Base-by-base conservation (phyloP, 257 asterid species). In the Plantago ovata region DNA sequence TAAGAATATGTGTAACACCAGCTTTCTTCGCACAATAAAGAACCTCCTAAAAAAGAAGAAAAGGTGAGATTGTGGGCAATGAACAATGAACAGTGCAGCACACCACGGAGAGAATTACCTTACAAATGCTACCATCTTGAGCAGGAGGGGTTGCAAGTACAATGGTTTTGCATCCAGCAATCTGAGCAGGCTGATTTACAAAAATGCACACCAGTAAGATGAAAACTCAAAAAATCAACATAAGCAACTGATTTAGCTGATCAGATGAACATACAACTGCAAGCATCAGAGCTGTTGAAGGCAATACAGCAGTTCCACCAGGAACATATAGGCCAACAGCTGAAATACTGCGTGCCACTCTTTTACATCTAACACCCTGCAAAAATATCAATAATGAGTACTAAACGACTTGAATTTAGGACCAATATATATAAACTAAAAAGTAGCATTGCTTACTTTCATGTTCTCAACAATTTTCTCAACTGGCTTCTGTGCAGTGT, bases 221-320 rank as follows among this genome's bases (percentile, higher is more conserved):
- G 40, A 59, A 24, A 65, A 42, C 20, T 60, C 28, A 21, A 44
- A 44, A 53, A 55, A 54, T 39, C 42, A 18, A 43, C 20, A 36
- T 56, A 55, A 39, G 39, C 9, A 62, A 32, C 20, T 36, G 54
- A 66, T 4, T 16, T 50, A 58, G 55, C 49, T 60, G 61, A 58
- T 46, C 33, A 49, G 69, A 75, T 70, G 77, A 75, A 73, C 91
- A 45, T 88, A 92, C 96, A 72, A 92, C 83, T 79, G 98, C 68
- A 74, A 92, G 98, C 98, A 92, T 92, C 74, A 92, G 69, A 66
- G 98, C 96, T 41, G 98, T 92, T 56, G 98, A 92, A 68, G 98
- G 98, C 72, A 92, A 79, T 61, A 92, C 96, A 60, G 98, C 98
- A 69, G 96, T 92, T 66, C 98, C 98, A 57, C 98, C 98, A 57